These are phyloP conservation scores for Epichloe bromicola DNA, from an alignment of 2,329 filamentous ascomycete species.

Conservation along the genomic window DNA sequence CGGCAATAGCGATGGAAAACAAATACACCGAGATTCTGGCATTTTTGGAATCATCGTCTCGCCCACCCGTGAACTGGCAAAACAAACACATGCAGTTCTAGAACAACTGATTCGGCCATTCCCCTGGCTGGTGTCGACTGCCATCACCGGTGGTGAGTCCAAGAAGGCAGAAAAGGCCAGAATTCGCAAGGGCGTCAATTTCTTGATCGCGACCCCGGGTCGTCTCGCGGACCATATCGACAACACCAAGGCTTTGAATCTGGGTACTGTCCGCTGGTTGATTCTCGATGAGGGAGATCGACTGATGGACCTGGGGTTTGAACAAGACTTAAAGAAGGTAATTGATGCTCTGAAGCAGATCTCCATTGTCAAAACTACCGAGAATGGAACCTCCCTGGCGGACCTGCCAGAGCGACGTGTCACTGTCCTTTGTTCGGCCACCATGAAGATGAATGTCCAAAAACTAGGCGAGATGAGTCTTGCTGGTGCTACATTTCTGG, in stretches of 20 bases:
- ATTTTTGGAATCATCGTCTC: conserved; percentile 90
- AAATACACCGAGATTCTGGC: conserved; percentile 72
- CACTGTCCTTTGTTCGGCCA: conserved; percentile 89
- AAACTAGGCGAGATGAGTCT: conserved; percentile 88
- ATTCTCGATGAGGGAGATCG: conserved; percentile 93
- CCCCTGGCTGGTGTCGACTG: conserved; percentile 92
- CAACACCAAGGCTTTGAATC: conserved; percentile 78
- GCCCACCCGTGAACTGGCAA: conserved; percentile 85
- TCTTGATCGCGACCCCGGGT: conserved; percentile 87
- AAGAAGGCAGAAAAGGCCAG: conserved; percentile 82
- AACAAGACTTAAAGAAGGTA: conserved; percentile 82
- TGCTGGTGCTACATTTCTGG: conserved; percentile 81
- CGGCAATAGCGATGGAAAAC: conserved; percentile 34
- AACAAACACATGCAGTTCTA: conserved; percentile 80
- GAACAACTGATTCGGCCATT: conserved; percentile 78
- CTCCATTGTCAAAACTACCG: conserved; percentile 43
- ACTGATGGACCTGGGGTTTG: conserved; percentile 97
- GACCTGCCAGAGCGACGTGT: conserved; percentile 63
- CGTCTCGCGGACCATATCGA: conserved; percentile 83
- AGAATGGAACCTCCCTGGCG: conserved; percentile 43
- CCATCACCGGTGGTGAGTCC: conserved; percentile 57
- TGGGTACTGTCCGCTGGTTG: conserved; percentile 84
- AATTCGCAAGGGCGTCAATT: conserved; percentile 86
- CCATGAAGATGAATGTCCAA: conserved; percentile 96
- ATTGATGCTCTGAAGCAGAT: conserved; percentile 64